Evolutionary conservation across 345 rosid species (phyloP).

Genomic region (Aquilaria yunnanensis): DNA sequence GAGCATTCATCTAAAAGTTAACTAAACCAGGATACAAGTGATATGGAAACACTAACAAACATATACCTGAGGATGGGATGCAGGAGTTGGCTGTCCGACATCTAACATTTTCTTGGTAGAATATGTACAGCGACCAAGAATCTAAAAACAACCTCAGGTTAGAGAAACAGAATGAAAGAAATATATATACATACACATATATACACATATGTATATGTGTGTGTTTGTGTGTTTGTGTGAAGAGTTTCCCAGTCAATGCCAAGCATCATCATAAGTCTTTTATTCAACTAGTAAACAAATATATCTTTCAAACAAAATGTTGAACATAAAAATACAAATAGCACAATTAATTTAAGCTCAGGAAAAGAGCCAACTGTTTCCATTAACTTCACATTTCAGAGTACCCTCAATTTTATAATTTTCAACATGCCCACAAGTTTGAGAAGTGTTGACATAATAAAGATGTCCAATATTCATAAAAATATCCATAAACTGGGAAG

Average conservation of each 20-base stretch:
- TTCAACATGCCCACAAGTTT: neutral
- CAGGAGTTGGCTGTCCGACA: constrained; percentile 83
- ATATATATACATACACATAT: neutral
- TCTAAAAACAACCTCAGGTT: constrained; percentile 33
- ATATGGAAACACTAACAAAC: neutral
- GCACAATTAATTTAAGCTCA: neutral
- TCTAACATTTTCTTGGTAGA: constrained; percentile 46
- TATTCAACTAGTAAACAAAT: neutral
- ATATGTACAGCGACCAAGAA: constrained; percentile 28
- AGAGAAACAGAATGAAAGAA: neutral
- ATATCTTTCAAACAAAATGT: neutral
- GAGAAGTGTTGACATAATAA: constrained; percentile 10
- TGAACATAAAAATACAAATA: neutral
- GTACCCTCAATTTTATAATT: neutral
- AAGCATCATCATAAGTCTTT: constrained; percentile 5
- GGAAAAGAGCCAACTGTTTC: neutral
- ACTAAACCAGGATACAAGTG: neutral
- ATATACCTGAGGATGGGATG: constrained; percentile 84
- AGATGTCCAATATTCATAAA: constrained; percentile 6
- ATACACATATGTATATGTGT: neutral
- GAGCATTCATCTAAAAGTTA: too few relatives aligned
- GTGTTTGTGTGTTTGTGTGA: neutral
- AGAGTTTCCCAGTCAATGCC: neutral
- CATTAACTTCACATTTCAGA: neutral
- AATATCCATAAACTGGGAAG: neutral